Evolutionary conservation across 73 alveolate genomes (phyloP).

Genomic region (Halteria grandinella): DNA sequence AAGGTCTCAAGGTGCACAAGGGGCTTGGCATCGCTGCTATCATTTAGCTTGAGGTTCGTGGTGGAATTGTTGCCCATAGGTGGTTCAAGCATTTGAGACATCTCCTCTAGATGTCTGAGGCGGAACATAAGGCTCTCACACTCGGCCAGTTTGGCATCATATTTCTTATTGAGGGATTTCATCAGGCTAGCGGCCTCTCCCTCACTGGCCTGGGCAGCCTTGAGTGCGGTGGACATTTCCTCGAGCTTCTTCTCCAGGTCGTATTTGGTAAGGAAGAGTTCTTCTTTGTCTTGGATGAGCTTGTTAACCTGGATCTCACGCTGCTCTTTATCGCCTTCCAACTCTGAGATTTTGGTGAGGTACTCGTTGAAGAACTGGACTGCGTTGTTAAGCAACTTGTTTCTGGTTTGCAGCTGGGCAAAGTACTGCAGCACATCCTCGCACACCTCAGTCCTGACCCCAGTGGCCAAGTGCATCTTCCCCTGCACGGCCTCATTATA

Average conservation of each 20-base stretch:
- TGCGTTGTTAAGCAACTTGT: constrained; percentile 14
- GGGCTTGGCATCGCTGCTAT: too few species aligned
- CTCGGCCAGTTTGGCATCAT: constrained; percentile 3
- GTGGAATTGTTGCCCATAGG: constrained; percentile 5
- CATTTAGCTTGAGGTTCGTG: too few species aligned
- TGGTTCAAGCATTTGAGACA: constrained; percentile 12
- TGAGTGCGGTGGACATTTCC: constrained; percentile 32
- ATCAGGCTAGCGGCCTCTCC: neutral
- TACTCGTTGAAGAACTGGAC: constrained; percentile 17
- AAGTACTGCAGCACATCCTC: constrained; percentile 40
- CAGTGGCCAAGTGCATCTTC: constrained; percentile 48
- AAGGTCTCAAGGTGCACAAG: too few species aligned
- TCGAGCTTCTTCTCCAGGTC: constrained; percentile 47
- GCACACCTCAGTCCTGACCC: constrained; percentile 41
- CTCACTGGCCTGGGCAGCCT: constrained; percentile 9
- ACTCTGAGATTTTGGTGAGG: neutral
- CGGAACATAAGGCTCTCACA: constrained; percentile 31
- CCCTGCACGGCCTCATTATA: neutral
- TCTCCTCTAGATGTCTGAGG: constrained; percentile 1
- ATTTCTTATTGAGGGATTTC: neutral
- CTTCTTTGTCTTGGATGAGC: constrained; percentile 41
- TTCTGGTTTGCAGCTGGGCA: neutral
- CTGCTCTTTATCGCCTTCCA: constrained; percentile 1
- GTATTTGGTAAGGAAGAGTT: constrained; percentile 31
- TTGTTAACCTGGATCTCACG: neutral